These are phyloP conservation scores for Candida khao-thaluensis DNA, from an alignment of 805 yeast genomes.

Conservation along the genomic window DNA sequence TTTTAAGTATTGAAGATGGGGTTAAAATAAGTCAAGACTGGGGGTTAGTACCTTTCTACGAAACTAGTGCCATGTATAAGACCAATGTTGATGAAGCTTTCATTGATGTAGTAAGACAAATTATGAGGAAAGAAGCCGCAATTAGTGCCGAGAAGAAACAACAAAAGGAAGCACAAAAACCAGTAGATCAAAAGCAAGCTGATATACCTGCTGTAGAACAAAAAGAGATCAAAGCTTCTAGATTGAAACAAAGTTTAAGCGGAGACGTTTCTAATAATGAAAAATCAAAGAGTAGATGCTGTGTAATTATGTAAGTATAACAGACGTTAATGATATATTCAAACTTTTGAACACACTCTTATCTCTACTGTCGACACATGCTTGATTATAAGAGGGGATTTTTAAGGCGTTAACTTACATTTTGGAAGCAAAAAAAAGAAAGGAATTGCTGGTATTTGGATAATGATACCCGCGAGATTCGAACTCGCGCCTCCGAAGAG, in stretches of 20 bases:
- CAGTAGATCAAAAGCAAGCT: slow-evolving; percentile 20
- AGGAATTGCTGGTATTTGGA: slow-evolving; percentile 36
- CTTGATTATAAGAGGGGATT: too few species aligned
- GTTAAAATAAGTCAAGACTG: slow-evolving; percentile 78
- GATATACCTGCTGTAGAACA: slow-evolving; percentile 11
- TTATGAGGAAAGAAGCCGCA: slow-evolving; percentile 69
- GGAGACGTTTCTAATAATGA: slow-evolving; percentile 14
- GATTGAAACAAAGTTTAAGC: slow-evolving; percentile 15
- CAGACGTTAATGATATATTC: background rate
- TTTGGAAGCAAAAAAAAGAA: slow-evolving; percentile 13
- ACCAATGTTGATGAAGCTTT: slow-evolving; percentile 91
- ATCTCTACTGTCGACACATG: too few species aligned
- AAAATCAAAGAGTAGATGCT: slow-evolving; percentile 25
- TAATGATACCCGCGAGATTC: slow-evolving; percentile 44
- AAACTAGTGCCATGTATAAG: slow-evolving; percentile 88
- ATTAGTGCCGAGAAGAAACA: slow-evolving; percentile 45
- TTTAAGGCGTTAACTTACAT: too few species aligned
- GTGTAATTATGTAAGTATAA: slow-evolving; percentile 26
- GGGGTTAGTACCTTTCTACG: slow-evolving; percentile 90
- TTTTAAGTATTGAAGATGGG: slow-evolving; percentile 78
- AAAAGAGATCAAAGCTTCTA: slow-evolving; percentile 12
- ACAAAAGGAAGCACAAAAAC: slow-evolving; percentile 41
- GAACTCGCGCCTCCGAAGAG: slow-evolving; percentile 48
- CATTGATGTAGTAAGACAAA: slow-evolving; percentile 83
- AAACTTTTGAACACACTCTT: too few species aligned